Evolutionary conservation across 257 asterid genomes (phyloP).

Genomic region (Solanum virginianum): DNA sequence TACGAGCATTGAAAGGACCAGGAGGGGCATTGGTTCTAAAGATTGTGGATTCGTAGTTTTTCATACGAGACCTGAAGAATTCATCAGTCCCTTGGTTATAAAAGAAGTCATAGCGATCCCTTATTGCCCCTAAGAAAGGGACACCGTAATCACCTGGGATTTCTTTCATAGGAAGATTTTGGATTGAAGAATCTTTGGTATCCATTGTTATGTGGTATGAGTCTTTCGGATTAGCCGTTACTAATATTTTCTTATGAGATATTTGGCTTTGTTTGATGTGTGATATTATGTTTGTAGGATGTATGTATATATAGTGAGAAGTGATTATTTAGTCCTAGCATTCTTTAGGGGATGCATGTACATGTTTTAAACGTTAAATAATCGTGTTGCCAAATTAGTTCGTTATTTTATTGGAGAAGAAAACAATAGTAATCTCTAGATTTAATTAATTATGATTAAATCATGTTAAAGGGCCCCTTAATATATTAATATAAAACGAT

Average conservation of each 20-base stretch:
- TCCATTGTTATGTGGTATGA: background rate
- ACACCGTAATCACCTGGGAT: slow-evolving; percentile 37
- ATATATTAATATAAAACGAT: background rate
- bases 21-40: slow-evolving; percentile 35
- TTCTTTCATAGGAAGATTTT: slow-evolving; percentile 29
- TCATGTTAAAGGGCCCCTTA: background rate
- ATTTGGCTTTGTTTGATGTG: background rate
- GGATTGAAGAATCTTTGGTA: background rate
- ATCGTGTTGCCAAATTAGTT: background rate
- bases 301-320: background rate
- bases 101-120: slow-evolving; percentile 28
- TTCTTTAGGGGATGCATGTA: background rate
- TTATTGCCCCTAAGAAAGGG: slow-evolving; percentile 29
- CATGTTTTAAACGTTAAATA: background rate
- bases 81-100: slow-evolving; percentile 35
- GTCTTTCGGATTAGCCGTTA: background rate
- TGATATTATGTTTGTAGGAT: background rate
- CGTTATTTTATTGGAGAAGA: too few species aligned
- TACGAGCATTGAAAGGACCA: slow-evolving; percentile 36
- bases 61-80: slow-evolving; percentile 27
- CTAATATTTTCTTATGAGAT: background rate
- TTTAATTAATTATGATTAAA: background rate
- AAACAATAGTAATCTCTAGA: background rate
- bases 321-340: background rate
- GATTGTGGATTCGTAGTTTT: slow-evolving; percentile 30